Base-by-base conservation (phyloP, 441 rosid species). In the Eutrema salsugineum region DNA sequence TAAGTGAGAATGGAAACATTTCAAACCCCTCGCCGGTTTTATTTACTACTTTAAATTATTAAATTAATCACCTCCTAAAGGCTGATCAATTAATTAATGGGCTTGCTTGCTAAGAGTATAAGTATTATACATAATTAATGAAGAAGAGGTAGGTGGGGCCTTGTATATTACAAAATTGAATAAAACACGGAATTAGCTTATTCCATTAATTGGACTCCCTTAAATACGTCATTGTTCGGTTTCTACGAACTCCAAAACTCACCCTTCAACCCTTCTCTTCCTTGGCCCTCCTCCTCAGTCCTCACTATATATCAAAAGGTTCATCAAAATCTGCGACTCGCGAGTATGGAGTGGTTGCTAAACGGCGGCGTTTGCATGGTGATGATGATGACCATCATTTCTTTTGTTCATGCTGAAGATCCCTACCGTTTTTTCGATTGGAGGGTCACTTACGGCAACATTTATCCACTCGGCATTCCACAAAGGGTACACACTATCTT, bases 391-490 rank as follows among this genome's bases (percentile, higher is more conserved):
- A 33, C 27, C 46, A 53, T 76, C 63, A 36, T 62, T 64, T 65
- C 71, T 49, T 46, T 8, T 49, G 88, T 74, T 30, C 68, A 56
- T 3, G 80, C 84, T 36, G 91, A 77, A 68, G 86, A 83, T 57
- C 91, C 88, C 1, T 80, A 83, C 69, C 65, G 88, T 22, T 85
- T 60, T 71, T 84, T 81, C 81, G 82, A 82, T 11, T 90, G 96
- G 93, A 83, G 84, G 12, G 78, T 90, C 62, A 82, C 88, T 33
- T 88, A 85, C 60, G 93, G 91, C 47, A 80, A 79, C 73, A 78
- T 82, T 40, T 75, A 82, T 33, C 90, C 96, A 8, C 46, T 85
- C 35, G 86, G 90, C 11, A 33, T 73, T 56, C 85, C 87, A 16
- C 90, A 85, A n/a, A 81, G 77, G 63, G 91, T 76, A 68, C 53